Base-by-base conservation (phyloP, 2,329 filamentous ascomycete genomes). In the Cladosporium cucumerinum region DNA sequence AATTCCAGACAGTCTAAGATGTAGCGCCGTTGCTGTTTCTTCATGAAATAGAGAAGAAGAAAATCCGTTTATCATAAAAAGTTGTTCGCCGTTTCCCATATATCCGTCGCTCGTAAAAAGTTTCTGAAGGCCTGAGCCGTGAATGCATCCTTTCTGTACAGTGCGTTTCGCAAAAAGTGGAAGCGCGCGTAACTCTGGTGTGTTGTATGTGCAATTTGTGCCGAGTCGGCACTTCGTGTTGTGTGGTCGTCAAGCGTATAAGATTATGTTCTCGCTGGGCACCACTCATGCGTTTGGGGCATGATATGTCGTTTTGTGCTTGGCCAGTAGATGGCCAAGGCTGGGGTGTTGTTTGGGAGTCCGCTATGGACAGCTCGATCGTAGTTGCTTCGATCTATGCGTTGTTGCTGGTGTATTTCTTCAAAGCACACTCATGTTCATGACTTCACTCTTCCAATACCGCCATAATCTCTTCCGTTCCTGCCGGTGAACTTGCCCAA, bases 401-500 rank as follows among this genome's bases (percentile, higher is more conserved):
- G 14, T 21, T 32, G 51, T 28, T 54, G 26, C 16, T 32, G 3
- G 18, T 54, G 16, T 54, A 7, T 12, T 54, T 30, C 18, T 30
- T 32, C 18, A 14, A n/a, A 21, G 8, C n/a, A 11, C 25, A n/a
- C 28, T 52, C 18, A 1, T 21, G 18, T 51, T 62, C 61, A 64
- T 28, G 34, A 21, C 25, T 36, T 61, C 26, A 86, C 77, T 18
- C 85, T 81, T 72, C 88, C 86, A 67, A 89, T 82, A 0, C 86
- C 86, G 12, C 87, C 75, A 73, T 85, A 85, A 69, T 87, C 85
- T 64, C 80, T 81, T 1, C 85, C 86, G 71, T 88, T 86, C 28
- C 85, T 78, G 0, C 86, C 86, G 2, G 81, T 75, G 67, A 84
- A 85, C 21, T 85, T 79, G 1, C 85, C 85, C 71, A 87, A 86